A percentile compares a stretch with the other conserved stretches of the same genome.
Conservation (phyloP, 805 yeast genomes). For the Metschnikowia picachoensis region DNA sequence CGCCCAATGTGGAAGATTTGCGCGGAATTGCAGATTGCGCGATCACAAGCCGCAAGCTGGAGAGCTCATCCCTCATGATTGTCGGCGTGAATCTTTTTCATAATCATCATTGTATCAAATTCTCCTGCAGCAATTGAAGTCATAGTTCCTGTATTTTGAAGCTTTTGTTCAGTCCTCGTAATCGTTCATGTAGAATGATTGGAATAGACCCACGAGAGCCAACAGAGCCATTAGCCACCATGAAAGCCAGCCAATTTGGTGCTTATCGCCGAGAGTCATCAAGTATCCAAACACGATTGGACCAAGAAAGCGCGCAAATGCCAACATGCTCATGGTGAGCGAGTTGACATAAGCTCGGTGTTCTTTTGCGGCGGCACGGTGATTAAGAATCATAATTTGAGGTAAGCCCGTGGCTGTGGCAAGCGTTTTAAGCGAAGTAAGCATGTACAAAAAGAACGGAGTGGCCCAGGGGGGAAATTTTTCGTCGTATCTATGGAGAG, state of each 20-base stretch:
- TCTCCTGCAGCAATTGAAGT: too few relatives aligned
- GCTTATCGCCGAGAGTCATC: slow-evolving; percentile 30
- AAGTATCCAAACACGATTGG: slow-evolving; percentile 33
- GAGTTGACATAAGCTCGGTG: slow-evolving; percentile 37
- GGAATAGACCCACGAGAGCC: slow-evolving; percentile 27
- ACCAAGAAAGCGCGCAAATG: slow-evolving; percentile 31
- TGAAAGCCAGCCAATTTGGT: slow-evolving; percentile 25
- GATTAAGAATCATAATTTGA: slow-evolving; percentile 32
- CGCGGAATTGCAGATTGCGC: too few relatives aligned
- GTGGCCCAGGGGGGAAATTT: slow-evolving; percentile 30
- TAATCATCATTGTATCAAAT: too few relatives aligned
- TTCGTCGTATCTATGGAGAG: slow-evolving; percentile 25
- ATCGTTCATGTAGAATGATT: slow-evolving; percentile 27
- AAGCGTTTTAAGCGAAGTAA: slow-evolving; percentile 31
- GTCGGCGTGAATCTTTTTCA: not conserved
- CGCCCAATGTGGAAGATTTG: too few relatives aligned
- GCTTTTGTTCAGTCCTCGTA: slow-evolving; percentile 20
- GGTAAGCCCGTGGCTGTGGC: slow-evolving; percentile 36
- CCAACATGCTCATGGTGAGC: slow-evolving; percentile 30
- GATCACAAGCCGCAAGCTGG: too few relatives aligned
- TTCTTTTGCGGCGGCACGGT: slow-evolving; percentile 31
- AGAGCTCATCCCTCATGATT: not conserved
- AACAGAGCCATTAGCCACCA: slow-evolving; percentile 35
- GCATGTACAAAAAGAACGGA: slow-evolving; percentile 23
- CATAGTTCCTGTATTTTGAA: too few relatives aligned